Evolutionary conservation across 331 rosid species (phyloP), one percentile per base, ranked within the genome.

Genomic region (Malus hybrid): DNA sequence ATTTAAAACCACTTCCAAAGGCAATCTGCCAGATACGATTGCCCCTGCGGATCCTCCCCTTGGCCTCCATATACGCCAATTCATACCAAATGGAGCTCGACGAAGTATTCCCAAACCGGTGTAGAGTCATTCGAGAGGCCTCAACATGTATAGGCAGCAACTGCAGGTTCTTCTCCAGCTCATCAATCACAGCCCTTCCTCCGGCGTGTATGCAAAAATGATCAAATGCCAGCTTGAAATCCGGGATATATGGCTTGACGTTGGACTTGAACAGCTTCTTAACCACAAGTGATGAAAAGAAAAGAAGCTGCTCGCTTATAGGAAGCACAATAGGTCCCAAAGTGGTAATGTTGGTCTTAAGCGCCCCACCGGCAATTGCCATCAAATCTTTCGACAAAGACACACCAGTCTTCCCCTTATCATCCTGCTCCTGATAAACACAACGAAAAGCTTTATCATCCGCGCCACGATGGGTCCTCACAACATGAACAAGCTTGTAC

Each of bases 21-120:
- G 86, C 86, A n/a, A 82, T 82, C 90, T 89, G 93, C 94, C 94
- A 89, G 20, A 89, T 71, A 69, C 85, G 87, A 65, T 87, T 81
- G 19, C 94, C 92, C 79, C 71, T 89, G 73, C 77, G 78, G 83
- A 89, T 82, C 81, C 89, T 85, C 67, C 90, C 89, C 61, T 87
- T 84, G 52, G 94, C 87, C 69, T 89, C 92, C 20, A 68, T 87
- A 63, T 89, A 89, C 11, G 91, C 84, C 80, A 89, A 71, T 54
- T 89, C 94, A 79, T 87, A 87, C 92, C 94, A 89, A 67, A 89
- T 87, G 61, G 94, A 89, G 78, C 91, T 87, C 1, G 94, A 89
- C 0, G 94, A 89, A 66, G 94, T 89, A 81, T 89, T 89, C 65
- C 94, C 94, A 22, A 87, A 89, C 12, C 94, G 87, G 63, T 87